Conservation (phyloP, 768 basidiomycete species). For the Lentinula guzmanii region DNA sequence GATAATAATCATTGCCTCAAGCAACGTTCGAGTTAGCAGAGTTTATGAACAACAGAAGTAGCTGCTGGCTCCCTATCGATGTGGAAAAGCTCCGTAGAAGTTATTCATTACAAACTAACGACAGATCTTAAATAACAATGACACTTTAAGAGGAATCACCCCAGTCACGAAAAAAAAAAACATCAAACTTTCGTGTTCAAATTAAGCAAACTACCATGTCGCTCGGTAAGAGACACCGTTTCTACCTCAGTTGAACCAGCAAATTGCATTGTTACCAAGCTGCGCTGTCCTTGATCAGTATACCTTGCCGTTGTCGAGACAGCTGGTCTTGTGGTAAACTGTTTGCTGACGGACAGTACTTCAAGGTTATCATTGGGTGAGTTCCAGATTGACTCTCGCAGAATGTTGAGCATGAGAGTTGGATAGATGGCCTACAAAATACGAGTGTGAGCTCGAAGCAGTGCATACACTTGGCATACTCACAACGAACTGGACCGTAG, state of each 20-base stretch:
- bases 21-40: no score
- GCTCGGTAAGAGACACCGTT: not conserved
- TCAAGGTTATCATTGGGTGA: not conserved
- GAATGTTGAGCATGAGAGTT: not conserved
- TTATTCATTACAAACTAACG: no score
- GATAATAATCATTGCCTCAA: no score
- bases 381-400: conserved; percentile 2
- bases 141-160: not conserved
- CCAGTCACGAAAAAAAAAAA: no score
- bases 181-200: not conserved
- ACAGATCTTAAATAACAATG: no score
- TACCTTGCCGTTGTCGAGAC: not conserved
- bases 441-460: not conserved
- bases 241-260: not conserved
- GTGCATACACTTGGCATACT: not conserved
- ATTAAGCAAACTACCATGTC: not conserved
- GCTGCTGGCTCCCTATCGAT: no score
- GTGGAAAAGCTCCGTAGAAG: no score
- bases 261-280: not conserved
- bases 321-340: not conserved
- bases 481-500: conserved; percentile 1
- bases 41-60: no score
- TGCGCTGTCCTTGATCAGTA: not conserved
- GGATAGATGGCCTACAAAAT: not conserved
- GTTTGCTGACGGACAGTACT: not conserved